Base-by-base conservation (phyloP, 2,329 filamentous ascomycete genomes). In the Diaporthe sp. region DNA sequence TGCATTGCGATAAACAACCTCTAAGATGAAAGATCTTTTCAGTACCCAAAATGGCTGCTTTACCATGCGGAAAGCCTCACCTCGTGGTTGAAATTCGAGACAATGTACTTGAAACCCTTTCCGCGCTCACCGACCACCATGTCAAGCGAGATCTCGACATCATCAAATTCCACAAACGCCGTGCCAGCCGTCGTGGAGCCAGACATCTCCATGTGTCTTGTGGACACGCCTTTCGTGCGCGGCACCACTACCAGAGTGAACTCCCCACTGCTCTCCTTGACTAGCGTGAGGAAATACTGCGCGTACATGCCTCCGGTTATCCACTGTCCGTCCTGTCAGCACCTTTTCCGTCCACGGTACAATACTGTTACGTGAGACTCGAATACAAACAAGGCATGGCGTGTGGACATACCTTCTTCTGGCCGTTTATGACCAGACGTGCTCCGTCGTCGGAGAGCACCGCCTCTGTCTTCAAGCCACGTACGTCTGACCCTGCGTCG, bases 141-240 rank as follows among this genome's bases (percentile, higher is more conserved):
- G 37, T 85, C 83, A 0, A 84, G 81, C 0, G 89, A 88, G 1
- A 91, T 89, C n/a, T 82, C 78, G 5, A 90, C 88, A 74, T 90
- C 84, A 74, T 89, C 88, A 62, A 90, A 84, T 42, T 87, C 86
- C 72, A 90, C 84, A 72, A 87, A 90, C 4, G 87, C 89, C 9
- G 88, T 85, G 81, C 90, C 90, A 55, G 90, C 91, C 15, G 89
- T 89, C 78, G 90, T 88, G 15, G 92, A 90, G 7, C 91, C 91
- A 28, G 88, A 90, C 78, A 93, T 92, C 62, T 87, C 82, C 82
- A 92, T 91, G 51, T 84, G 86, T 28, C 89, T 83, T 49, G 85
- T 85, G 3, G 84, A 83, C 22, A 91, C 82, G 34, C 89, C 89
- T 19, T 84, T 81, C 1, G 83, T 81, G 17, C 87, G 82, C 0